These are phyloP conservation scores for Aphelidium insulamus DNA, from an alignment of 371 early-diverging fungal species.

Conservation along the genomic window DNA sequence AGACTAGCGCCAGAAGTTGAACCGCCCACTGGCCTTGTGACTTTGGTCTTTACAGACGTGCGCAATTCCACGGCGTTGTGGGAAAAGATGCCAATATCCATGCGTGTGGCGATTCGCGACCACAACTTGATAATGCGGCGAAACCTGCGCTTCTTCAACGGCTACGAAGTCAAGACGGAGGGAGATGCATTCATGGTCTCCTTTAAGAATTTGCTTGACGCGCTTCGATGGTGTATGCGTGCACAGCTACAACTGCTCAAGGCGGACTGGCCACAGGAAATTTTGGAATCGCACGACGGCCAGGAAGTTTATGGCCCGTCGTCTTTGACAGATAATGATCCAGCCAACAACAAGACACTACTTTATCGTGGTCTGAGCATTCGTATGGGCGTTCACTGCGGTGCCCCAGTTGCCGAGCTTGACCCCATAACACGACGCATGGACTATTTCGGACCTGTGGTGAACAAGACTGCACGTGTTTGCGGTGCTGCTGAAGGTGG, in stretches of 20 bases:
- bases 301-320: slow-evolving; percentile 35
- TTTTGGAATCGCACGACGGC: slow-evolving; percentile 53
- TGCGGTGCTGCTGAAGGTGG: slow-evolving; percentile 79
- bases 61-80: slow-evolving; percentile 83
- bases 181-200: slow-evolving; percentile 92
- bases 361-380: slow-evolving; percentile 74
- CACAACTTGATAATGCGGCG: slow-evolving; percentile 73
- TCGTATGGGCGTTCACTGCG: slow-evolving; percentile 90
- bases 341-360: slow-evolving; percentile 11
- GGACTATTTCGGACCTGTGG: slow-evolving; percentile 92
- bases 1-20: slow-evolving; percentile 48
- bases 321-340: too few relatives aligned
- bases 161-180: slow-evolving; percentile 94
- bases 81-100: slow-evolving; percentile 65
- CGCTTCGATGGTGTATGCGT: slow-evolving; percentile 71
- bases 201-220: slow-evolving; percentile 64
- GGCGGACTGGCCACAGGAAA: slow-evolving; percentile 81
- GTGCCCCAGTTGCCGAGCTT: slow-evolving; percentile 67
- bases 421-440: slow-evolving; percentile 77
- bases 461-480: slow-evolving; percentile 69
- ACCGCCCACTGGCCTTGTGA: slow-evolving; percentile 67
- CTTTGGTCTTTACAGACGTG: slow-evolving; percentile 87
- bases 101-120: slow-evolving; percentile 69
- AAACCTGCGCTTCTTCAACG: slow-evolving; percentile 55
- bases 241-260: slow-evolving; percentile 62